phyloP scores from a whole-genome alignment of 768 basidiomycete species.

The Russula griseocarnosa region DNA sequence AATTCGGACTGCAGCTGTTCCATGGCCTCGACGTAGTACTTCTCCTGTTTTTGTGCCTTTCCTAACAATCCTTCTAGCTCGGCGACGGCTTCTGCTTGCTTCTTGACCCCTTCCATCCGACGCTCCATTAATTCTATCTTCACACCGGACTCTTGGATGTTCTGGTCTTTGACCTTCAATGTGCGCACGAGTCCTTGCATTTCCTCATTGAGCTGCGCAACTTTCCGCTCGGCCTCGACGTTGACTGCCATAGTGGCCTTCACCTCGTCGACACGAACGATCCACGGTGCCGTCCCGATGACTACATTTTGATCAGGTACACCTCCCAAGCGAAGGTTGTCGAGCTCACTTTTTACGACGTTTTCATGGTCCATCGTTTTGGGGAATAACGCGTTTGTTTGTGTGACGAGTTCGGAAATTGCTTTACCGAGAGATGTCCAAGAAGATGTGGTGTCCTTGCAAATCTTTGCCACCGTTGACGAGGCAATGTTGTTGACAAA shows the following conservation, averaged over 20 bases:
- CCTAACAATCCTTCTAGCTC: conserved; percentile 78
- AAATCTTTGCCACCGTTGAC: conserved; percentile 63
- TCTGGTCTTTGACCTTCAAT: conserved; percentile 85
- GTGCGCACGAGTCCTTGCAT: conserved; percentile 81
- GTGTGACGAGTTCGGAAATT: conserved; percentile 64
- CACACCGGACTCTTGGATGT: conserved; percentile 79
- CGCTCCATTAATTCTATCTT: conserved; percentile 96
- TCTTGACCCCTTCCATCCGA: conserved; percentile 85
- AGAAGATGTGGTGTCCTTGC: conserved; percentile 58
- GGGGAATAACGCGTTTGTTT: conserved; percentile 67
- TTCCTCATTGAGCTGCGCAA: conserved; percentile 82
- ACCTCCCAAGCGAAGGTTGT: conserved; percentile 4
- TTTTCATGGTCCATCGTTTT: conserved; percentile 71
- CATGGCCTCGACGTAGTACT: conserved; percentile 88
- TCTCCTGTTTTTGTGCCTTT: conserved; percentile 83
- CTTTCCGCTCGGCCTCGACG: conserved; percentile 87
- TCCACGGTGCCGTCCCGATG: conserved; percentile 79
- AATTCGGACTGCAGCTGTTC: conserved; percentile 88
- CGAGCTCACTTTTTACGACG: conserved; percentile 67
- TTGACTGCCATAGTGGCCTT: conserved; percentile 81
- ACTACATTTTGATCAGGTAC: conserved; percentile 41
- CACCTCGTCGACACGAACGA: conserved; percentile 74
- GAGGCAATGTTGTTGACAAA: conserved; percentile 71
- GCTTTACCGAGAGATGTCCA: conserved; percentile 78
- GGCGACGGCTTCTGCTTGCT: conserved; percentile 77